Conservation (phyloP, 768 basidiomycete genomes). For the Lyophyllum atratum region DNA sequence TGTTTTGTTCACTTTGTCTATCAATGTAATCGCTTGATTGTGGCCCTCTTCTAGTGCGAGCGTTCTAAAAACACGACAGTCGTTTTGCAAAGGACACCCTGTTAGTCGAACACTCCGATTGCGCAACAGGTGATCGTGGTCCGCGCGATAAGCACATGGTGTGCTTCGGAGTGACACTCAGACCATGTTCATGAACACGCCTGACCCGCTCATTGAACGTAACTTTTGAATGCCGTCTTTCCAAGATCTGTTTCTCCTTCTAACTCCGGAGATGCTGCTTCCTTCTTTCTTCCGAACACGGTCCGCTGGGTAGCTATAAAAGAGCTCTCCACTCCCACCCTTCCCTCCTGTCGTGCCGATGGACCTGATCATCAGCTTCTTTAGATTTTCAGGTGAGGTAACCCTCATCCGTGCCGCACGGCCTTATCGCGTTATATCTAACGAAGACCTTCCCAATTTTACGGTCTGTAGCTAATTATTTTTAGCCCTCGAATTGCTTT, state of each 20-base stretch:
- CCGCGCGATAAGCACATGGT: neutral
- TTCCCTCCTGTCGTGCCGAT: neutral
- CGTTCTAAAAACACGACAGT: neutral
- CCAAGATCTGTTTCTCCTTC: neutral
- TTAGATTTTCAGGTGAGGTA: neutral
- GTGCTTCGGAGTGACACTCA: neutral
- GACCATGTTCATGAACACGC: neutral
- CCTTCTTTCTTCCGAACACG: constrained; percentile 11
- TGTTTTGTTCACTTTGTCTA: neutral
- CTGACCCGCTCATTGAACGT: neutral
- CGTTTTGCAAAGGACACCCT: neutral
- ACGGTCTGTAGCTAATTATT: neutral
- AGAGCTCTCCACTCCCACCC: constrained; percentile 7
- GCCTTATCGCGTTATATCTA: neutral
- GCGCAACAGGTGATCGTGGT: neutral
- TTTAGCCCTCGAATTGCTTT: neutral
- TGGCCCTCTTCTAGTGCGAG: neutral
- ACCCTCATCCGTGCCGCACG: neutral
- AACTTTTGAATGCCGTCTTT: neutral
- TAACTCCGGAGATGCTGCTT: neutral
- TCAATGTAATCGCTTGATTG: neutral
- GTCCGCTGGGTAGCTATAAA: constrained; percentile 5
- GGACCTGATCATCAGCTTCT: constrained; percentile 1
- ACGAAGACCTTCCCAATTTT: neutral
- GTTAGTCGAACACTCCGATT: neutral